A percentile compares a stretch with the other conserved stretches of the same genome.
These are phyloP conservation scores for Colletotrichum ledebouriae DNA, from an alignment of 2,329 filamentous ascomycete genomes.

Conservation along the genomic window DNA sequence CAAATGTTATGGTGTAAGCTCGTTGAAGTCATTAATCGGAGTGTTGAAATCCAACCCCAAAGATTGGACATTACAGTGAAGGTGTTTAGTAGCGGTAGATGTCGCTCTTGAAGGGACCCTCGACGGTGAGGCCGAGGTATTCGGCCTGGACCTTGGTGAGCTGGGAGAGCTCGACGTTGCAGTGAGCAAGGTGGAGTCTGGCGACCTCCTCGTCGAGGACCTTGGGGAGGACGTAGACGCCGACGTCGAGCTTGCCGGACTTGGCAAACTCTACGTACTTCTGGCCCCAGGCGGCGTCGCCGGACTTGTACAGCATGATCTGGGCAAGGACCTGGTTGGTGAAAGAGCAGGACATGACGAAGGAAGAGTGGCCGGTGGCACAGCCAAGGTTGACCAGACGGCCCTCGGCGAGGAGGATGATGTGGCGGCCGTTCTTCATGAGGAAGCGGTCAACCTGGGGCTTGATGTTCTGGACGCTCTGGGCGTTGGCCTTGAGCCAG, in stretches of 20 bases:
- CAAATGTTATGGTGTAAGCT: slow-evolving; percentile 42
- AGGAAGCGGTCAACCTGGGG: slow-evolving; percentile 98
- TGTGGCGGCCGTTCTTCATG: slow-evolving; percentile 93
- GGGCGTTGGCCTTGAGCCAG: slow-evolving; percentile 98
- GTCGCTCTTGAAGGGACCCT: slow-evolving; percentile 97
- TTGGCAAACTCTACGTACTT: slow-evolving; percentile 98
- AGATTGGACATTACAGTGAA: slow-evolving; percentile 50
- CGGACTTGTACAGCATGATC: slow-evolving; percentile 97
- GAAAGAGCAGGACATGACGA: slow-evolving; percentile 99
- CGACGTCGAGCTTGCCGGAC: slow-evolving; percentile 88
- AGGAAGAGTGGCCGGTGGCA: slow-evolving; percentile 98
- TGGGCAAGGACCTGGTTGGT: slow-evolving; percentile 99
- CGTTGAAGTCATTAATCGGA: slow-evolving; percentile 44
- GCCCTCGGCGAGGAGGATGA: slow-evolving; percentile 98
- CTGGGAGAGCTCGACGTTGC: slow-evolving; percentile 93
- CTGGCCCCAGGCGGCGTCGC: slow-evolving; percentile 86
- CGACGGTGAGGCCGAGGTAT: slow-evolving; percentile 87
- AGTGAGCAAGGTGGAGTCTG: slow-evolving; percentile 90
- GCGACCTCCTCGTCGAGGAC: slow-evolving; percentile 99
- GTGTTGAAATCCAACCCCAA: slow-evolving; percentile 41
- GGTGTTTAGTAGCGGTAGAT: slow-evolving; percentile 68
- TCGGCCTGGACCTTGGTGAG: slow-evolving; percentile 90
- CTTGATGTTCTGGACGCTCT: slow-evolving; percentile 98
- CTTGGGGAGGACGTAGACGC: slow-evolving; percentile 98
- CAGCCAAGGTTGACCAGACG: slow-evolving; percentile 99